Evolutionary conservation across 306 rosid genomes (phyloP).

Genomic region (Inga oerstediana): DNA sequence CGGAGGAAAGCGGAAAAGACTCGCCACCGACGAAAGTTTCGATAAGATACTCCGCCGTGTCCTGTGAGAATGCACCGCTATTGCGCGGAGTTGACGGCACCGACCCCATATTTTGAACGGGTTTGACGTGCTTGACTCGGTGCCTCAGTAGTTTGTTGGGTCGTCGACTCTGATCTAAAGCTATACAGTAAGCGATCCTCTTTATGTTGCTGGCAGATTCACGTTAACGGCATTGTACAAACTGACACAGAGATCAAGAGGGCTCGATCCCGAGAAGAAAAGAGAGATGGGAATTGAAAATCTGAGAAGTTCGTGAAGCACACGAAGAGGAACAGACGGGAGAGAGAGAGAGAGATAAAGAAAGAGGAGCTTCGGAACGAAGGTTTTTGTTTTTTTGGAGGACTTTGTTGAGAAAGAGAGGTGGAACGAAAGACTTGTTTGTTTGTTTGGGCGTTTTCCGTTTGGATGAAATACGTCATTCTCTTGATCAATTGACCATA

Average conservation of each 20-base stretch:
- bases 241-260: slow-evolving; percentile 30
- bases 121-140: not conserved
- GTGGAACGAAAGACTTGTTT: slow-evolving; percentile 27
- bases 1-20: slow-evolving; percentile 87
- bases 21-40: slow-evolving; percentile 79
- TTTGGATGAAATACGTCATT: slow-evolving; percentile 1
- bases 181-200: slow-evolving; percentile 22
- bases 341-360: not conserved
- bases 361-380: slow-evolving; percentile 48
- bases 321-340: slow-evolving; percentile 27
- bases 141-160: slow-evolving; percentile 18
- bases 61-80: slow-evolving; percentile 62
- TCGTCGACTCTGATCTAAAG: slow-evolving; percentile 39
- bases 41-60: slow-evolving; percentile 87
- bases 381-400: slow-evolving; percentile 44
- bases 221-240: slow-evolving; percentile 50
- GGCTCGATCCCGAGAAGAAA: slow-evolving; percentile 42
- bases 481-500: not conserved
- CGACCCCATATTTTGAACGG: slow-evolving; percentile 65
- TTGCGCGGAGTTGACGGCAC: slow-evolving; percentile 87
- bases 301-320: slow-evolving; percentile 23
- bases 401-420: slow-evolving; percentile 19
- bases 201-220: slow-evolving; percentile 40
- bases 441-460: slow-evolving; percentile 30
- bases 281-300: slow-evolving; percentile 39